A percentile compares a stretch with the other conserved stretches of the same genome.
Conservation (phyloP, 2,329 filamentous ascomycete species). For the Macrophomina tecta region DNA sequence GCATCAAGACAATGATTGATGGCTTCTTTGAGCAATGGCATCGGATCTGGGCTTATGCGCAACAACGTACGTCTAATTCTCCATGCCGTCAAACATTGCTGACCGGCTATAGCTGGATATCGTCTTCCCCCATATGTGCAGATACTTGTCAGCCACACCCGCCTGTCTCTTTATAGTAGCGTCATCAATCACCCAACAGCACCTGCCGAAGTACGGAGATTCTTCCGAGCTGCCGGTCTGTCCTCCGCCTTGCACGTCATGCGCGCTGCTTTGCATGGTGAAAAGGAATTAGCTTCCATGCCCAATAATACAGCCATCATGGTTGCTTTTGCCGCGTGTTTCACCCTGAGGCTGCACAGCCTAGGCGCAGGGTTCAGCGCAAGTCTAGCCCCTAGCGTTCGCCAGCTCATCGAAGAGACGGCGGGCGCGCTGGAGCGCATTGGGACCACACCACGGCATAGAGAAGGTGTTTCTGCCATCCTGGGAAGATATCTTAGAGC, state of each 20-base stretch:
- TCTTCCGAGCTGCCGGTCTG: slow-evolving; percentile 73
- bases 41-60: slow-evolving; percentile 58
- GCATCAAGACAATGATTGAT: slow-evolving; percentile 60
- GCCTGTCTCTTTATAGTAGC: slow-evolving; percentile 74
- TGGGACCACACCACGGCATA: slow-evolving; percentile 68
- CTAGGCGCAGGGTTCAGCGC: slow-evolving; percentile 50
- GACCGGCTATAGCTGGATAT: slow-evolving; percentile 33
- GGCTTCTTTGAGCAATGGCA: slow-evolving; percentile 71
- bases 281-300: slow-evolving; percentile 73
- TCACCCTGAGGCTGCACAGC: slow-evolving; percentile 55
- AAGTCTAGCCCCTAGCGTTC: slow-evolving; percentile 57
- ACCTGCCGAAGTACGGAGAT: slow-evolving; percentile 71
- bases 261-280: slow-evolving; percentile 74
- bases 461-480: slow-evolving; percentile 69
- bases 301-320: slow-evolving; percentile 80
- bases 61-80: slow-evolving; percentile 51
- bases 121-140: slow-evolving; percentile 76
- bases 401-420: slow-evolving; percentile 62
- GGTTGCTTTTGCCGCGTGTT: slow-evolving; percentile 77
- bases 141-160: slow-evolving; percentile 74
- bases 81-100: slow-evolving; percentile 56
- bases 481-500: slow-evolving; percentile 63
- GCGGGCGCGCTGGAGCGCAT: slow-evolving; percentile 73
- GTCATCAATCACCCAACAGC: slow-evolving; percentile 78
- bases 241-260: slow-evolving; percentile 77